Evolutionary conservation across 129 eudicot genomes (phyloP).

Genomic region (Smallanthus sonchifolius): DNA sequence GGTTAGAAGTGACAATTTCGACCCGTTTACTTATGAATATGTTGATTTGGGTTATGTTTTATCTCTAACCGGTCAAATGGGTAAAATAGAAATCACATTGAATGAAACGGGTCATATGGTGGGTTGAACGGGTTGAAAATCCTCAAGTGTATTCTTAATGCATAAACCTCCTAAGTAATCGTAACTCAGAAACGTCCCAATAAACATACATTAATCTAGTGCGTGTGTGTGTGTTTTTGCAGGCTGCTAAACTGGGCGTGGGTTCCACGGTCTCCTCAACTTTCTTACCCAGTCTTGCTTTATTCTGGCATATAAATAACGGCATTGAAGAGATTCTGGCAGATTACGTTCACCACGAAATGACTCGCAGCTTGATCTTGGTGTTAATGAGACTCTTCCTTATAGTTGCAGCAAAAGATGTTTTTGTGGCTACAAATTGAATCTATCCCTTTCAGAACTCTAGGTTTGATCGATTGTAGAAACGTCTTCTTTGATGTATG

Average conservation of each 20-base stretch:
- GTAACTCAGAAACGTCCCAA: neutral
- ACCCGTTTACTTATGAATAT: neutral
- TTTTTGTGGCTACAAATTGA: conserved; percentile 42
- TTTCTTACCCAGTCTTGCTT: conserved; percentile 33
- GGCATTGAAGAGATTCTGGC: conserved; percentile 52
- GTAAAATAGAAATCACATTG: neutral
- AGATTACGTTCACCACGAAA: conserved; percentile 52
- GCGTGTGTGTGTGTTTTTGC: neutral
- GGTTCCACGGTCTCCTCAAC: conserved; percentile 23
- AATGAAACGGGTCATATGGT: neutral
- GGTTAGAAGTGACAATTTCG: neutral
- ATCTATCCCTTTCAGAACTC: neutral
- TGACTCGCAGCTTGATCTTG: conserved; percentile 47
- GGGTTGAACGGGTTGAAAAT: neutral
- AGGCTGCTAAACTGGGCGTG: conserved; percentile 30
- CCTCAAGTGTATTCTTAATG: neutral
- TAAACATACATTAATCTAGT: neutral
- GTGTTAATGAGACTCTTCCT: conserved; percentile 48
- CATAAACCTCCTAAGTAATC: neutral
- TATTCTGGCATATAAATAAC: conserved; percentile 38
- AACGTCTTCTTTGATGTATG: neutral
- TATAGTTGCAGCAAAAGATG: conserved; percentile 47
- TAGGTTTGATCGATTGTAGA: neutral
- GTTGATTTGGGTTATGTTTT: neutral
- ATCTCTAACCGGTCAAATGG: neutral